These are phyloP conservation scores for Dactylonectria estremocensis DNA, from an alignment of 2,329 filamentous ascomycete genomes.

Conservation along the genomic window DNA sequence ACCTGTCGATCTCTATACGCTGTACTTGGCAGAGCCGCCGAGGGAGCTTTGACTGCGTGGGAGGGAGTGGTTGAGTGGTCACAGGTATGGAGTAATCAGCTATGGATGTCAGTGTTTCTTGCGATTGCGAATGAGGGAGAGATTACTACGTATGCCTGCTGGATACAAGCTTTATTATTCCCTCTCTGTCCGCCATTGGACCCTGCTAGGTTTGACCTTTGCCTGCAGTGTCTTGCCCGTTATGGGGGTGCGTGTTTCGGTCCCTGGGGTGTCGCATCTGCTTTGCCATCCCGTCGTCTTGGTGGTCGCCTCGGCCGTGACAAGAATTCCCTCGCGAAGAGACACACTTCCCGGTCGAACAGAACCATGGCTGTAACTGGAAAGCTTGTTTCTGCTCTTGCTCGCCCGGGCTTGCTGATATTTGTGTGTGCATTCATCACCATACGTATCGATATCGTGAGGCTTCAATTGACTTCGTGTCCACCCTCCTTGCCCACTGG, in stretches of 20 bases:
- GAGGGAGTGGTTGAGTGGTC: neutral
- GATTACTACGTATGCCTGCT: constrained; percentile 23
- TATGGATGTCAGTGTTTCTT: neutral
- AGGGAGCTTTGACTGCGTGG: neutral
- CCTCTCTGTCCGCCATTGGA: constrained; percentile 5
- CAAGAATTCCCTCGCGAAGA: constrained; percentile 31
- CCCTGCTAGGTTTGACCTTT: neutral
- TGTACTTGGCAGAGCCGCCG: neutral
- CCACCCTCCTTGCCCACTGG: neutral
- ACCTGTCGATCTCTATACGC: neutral
- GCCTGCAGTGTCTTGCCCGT: constrained; percentile 10
- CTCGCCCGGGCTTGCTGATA: neutral
- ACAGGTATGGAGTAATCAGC: no score
- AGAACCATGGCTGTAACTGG: neutral
- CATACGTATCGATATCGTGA: neutral
- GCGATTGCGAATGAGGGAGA: constrained; percentile 17
- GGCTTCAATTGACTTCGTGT: constrained; percentile 6
- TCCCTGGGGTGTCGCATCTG: constrained; percentile 14
- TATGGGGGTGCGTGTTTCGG: constrained; percentile 24
- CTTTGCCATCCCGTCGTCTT: constrained; percentile 18
- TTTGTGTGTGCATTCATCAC: neutral
- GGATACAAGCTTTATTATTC: constrained; percentile 14
- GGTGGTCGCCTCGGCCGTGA: constrained; percentile 22
- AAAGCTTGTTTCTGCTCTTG: neutral
- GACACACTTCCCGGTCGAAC: constrained; percentile 2